Evolutionary conservation across 768 basidiomycete species (phyloP), one percentile per base, ranked within the genome.

Genomic region (Kwoniella heveanensis): DNA sequence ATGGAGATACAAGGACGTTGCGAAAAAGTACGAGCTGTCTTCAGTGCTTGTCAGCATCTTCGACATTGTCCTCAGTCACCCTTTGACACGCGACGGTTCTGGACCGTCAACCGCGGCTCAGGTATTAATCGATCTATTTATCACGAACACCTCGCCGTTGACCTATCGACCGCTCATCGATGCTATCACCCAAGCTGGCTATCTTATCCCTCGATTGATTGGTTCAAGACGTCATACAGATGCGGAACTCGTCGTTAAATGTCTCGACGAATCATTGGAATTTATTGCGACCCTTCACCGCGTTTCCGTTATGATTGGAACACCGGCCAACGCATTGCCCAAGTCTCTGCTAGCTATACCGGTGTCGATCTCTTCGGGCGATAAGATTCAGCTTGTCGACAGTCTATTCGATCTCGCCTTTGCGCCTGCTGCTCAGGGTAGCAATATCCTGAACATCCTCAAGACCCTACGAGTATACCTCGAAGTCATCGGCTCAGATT

Each of bases 1-100:
- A 1, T 97, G 93, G 93, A 90, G 90, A 76, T 96, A 92, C 68
- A 82, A 83, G 3, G 88, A 88, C 59, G 83, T 93, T 13, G 88
- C 88, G 4, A 89, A 91, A 73, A 85, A 90, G 39, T 94, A 91
- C 72, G 89, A 91, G 81, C 88, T 97, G 51, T 88, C 88, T 21
- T 83, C 84, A 56, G 82, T 87, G 17, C 82, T 92, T 25, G 84
- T 86, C 10, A 82, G 83, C 8, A 81, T 94, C 27, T 94, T 90
- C 75, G 81, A 84, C 15, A 84, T 85, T 44, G 84, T 92, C 13
- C 77, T 95, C 49, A 1, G 64, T n/a, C 74, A 77, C 59, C 77
- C 75, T 8, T 25, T 65, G 12, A 25, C 60, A 21, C 25, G 39
- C 22, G 39, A 62, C 51, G 58, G 66, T 19, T 29, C 48, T 30